Evolutionary conservation across 495 filamentous ascomycete genomes (phyloP).

Genomic region (Bombardia bombarda): DNA sequence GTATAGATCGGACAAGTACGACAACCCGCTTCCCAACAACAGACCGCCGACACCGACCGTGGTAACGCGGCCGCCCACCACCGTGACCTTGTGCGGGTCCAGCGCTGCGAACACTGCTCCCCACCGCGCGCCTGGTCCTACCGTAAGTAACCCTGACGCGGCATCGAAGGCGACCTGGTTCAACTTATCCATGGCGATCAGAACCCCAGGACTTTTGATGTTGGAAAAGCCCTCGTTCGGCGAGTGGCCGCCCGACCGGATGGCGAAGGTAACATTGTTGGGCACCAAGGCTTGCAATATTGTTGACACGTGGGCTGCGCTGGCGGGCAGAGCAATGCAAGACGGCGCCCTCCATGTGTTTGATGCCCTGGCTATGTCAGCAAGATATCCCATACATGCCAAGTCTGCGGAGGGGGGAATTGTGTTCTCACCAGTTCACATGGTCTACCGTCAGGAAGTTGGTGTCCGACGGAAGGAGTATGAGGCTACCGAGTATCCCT

Average conservation of each 20-base stretch:
- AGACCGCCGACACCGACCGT: conserved; percentile 30
- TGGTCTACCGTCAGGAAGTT: no score
- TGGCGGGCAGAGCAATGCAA: conserved; percentile 16
- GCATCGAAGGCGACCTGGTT: conserved; percentile 12
- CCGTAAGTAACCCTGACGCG: not conserved
- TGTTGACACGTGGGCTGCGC: conserved; percentile 12
- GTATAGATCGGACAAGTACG: conserved; percentile 8
- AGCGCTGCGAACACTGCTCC: conserved; percentile 21
- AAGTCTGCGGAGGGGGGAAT: no score
- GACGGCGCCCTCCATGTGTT: conserved; percentile 13
- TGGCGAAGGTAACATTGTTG: conserved; percentile 27
- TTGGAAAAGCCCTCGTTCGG: conserved; percentile 30
- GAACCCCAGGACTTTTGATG: conserved; percentile 26
- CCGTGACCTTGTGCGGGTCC: conserved; percentile 20
- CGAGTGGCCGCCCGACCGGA: conserved; percentile 40
- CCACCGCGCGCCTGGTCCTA: conserved; percentile 23
- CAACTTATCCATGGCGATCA: conserved; percentile 27
- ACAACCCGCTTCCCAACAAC: conserved; percentile 30
- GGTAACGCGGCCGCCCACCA: conserved; percentile 23
- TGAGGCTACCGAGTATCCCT: no score
- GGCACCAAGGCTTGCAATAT: conserved; percentile 11
- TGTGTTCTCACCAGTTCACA: no score
- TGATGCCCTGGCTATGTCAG: no score
- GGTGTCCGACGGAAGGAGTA: no score
- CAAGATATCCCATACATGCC: no score